Percentiles rank a stretch among this genome's conserved stretches.
Conservation (phyloP, 805 yeast species). For the Wickerhamomyces silvicola region DNA sequence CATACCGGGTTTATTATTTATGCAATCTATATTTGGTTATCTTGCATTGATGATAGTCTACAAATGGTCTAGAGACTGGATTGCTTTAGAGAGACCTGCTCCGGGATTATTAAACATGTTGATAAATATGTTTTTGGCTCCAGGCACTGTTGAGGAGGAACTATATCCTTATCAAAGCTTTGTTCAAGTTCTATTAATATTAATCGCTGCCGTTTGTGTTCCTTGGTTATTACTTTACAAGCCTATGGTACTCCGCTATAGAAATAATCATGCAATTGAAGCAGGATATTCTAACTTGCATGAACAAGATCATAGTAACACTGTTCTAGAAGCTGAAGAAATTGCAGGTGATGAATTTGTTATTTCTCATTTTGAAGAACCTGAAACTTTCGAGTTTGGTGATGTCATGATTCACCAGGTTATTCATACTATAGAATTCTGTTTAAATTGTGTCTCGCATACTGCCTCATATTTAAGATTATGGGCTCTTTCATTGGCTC, state of each 20-base stretch:
- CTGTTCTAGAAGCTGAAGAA: slow-evolving; percentile 31
- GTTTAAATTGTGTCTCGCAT: slow-evolving; percentile 95
- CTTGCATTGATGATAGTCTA: slow-evolving; percentile 78
- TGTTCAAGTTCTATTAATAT: slow-evolving; percentile 65
- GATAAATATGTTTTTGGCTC: slow-evolving; percentile 90
- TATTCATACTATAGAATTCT: slow-evolving; percentile 95
- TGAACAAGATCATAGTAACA: slow-evolving; percentile 26
- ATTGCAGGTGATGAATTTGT: slow-evolving; percentile 42
- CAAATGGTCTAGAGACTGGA: slow-evolving; percentile 95
- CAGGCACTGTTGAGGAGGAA: slow-evolving; percentile 79
- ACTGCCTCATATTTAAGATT: slow-evolving; percentile 94
- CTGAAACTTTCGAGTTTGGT: slow-evolving; percentile 68
- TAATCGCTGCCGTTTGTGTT: slow-evolving; percentile 80
- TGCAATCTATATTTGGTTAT: slow-evolving; percentile 96
- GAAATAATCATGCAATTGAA: slow-evolving; percentile 42
- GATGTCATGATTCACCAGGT: slow-evolving; percentile 96
- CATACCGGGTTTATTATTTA: slow-evolving; percentile 86
- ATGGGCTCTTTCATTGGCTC: slow-evolving; percentile 97
- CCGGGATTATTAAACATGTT: slow-evolving; percentile 94
- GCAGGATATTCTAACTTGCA: slow-evolving; percentile 44
- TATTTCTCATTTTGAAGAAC: slow-evolving; percentile 41
- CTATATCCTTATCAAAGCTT: slow-evolving; percentile 73
- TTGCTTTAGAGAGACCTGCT: slow-evolving; percentile 65
- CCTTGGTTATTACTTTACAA: slow-evolving; percentile 87
- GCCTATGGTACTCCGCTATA: slow-evolving; percentile 65